Evolutionary conservation across 192 early-diverging fungal genomes (phyloP).

Genomic region (Coemansia sp.): DNA sequence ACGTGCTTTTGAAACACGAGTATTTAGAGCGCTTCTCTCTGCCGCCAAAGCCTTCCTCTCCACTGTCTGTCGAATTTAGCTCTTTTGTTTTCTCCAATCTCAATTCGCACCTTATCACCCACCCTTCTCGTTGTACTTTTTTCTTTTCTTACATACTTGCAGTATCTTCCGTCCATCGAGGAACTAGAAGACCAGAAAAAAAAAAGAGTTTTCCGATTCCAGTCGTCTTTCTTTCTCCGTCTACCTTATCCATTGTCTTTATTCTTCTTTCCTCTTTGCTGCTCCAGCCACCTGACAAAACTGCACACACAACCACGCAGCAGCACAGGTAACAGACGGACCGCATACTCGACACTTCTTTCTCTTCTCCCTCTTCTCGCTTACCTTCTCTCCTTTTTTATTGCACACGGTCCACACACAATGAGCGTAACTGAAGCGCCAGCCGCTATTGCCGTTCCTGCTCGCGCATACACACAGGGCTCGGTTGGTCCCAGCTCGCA

Average conservation of each 20-base stretch:
- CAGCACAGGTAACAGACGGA: background rate
- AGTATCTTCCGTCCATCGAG: background rate
- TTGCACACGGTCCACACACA: conserved; percentile 1
- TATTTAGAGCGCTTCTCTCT: background rate
- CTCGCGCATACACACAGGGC: conserved; percentile 44
- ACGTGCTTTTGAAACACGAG: conserved; percentile 13
- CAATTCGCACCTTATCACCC: background rate
- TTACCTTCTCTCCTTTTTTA: background rate
- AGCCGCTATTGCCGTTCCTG: conserved; percentile 41
- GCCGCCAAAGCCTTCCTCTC: background rate
- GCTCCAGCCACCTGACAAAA: background rate
- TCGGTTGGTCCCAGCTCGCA: conserved; percentile 21
- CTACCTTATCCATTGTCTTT: background rate
- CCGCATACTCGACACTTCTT: background rate
- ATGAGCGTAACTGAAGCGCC: conserved; percentile 23
- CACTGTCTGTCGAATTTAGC: background rate
- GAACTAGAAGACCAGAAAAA: background rate
- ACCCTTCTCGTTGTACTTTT: conserved; percentile 4
- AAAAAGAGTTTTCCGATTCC: background rate
- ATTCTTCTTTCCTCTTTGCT: conserved; percentile 7
- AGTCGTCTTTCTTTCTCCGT: conserved; percentile 1
- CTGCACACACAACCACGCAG: conserved; percentile 3
- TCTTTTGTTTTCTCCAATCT: conserved; percentile 6
- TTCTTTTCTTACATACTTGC: background rate
- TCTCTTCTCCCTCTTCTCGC: conserved; percentile 1